phyloP scores from a whole-genome alignment of 228 moss, liverwort and hornwort species.

The Sphagnum magellanicum region DNA sequence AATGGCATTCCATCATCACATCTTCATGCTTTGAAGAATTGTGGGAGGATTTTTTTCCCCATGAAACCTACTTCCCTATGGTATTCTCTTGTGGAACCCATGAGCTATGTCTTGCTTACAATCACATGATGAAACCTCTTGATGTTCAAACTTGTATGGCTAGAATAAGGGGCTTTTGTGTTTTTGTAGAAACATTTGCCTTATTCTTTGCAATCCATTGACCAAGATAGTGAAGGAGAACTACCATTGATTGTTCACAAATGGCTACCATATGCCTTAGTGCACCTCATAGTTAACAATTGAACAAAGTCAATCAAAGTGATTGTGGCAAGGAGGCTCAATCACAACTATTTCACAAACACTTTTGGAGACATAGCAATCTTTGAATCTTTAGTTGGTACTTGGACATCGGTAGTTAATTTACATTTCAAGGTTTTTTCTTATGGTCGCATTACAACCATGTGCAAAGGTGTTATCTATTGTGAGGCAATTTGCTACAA shows the following conservation, averaged over 20 bases:
- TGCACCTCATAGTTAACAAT: conserved; percentile 32
- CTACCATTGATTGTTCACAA: conserved; percentile 50
- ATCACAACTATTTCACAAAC: conserved; percentile 39
- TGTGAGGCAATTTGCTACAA: conserved; percentile 36
- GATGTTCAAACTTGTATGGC: conserved; percentile 32
- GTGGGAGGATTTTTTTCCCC: background rate
- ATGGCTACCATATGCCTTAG: conserved; percentile 39
- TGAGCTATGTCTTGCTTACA: conserved; percentile 16
- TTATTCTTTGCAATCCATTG: conserved; percentile 43
- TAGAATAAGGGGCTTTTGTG: conserved; percentile 37
- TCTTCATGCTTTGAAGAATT: conserved; percentile 19
- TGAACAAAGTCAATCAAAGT: conserved; percentile 22
- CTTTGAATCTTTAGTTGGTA: conserved; percentile 22
- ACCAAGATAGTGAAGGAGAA: conserved; percentile 17
- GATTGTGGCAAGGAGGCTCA: conserved; percentile 49
- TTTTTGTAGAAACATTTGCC: conserved; percentile 26
- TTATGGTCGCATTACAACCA: conserved; percentile 30
- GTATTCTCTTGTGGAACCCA: conserved; percentile 21
- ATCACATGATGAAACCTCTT: conserved; percentile 22
- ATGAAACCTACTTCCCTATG: conserved; percentile 31
- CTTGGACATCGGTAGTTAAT: conserved; percentile 38
- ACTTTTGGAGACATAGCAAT: conserved; percentile 32
- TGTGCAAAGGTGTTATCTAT: conserved; percentile 24
- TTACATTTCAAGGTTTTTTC: conserved; percentile 28
- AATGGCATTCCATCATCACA: conserved; percentile 22